Conservation (phyloP, 768 basidiomycete species). For the Tylopilus balloui region DNA sequence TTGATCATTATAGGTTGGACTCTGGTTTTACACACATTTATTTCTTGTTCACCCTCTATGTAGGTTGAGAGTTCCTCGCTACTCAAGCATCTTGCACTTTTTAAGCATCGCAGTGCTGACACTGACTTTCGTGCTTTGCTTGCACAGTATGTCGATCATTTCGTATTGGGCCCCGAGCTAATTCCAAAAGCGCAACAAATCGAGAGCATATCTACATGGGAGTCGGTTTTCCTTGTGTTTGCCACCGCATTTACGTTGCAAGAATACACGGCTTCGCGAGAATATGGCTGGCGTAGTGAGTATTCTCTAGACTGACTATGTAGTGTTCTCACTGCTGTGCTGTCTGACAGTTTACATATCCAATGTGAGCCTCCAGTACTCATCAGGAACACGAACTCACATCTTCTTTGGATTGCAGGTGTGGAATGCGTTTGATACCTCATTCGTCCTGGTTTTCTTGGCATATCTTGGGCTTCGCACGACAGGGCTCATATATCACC, state of each 20-base stretch:
- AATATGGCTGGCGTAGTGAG: constrained; percentile 86
- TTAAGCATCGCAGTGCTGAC: constrained; percentile 68
- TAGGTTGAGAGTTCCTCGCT: constrained; percentile 79
- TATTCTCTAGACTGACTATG: constrained; percentile 11
- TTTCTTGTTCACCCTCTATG: background rate
- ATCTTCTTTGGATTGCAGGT: constrained; percentile 43
- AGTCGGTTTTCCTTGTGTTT: constrained; percentile 70
- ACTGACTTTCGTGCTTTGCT: constrained; percentile 65
- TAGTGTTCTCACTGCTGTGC: background rate
- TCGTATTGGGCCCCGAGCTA: background rate
- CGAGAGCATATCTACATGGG: constrained; percentile 51
- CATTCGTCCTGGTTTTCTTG: constrained; percentile 66
- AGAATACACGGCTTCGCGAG: constrained; percentile 83
- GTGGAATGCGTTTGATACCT: constrained; percentile 88
- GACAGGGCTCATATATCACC: constrained; percentile 50
- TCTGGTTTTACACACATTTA: background rate
- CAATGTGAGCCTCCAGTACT: constrained; percentile 47
- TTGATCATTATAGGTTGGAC: constrained; percentile 76
- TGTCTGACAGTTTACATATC: constrained; percentile 65
- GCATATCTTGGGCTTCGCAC: constrained; percentile 62
- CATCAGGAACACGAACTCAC: background rate
- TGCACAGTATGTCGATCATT: constrained; percentile 53
- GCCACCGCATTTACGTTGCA: constrained; percentile 75
- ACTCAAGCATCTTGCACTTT: constrained; percentile 73
- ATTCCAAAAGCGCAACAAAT: constrained; percentile 50